Evolutionary conservation across 768 basidiomycete genomes (phyloP), one percentile per base, ranked within the genome.

Genomic region (Leucogyrophana mollusca): DNA sequence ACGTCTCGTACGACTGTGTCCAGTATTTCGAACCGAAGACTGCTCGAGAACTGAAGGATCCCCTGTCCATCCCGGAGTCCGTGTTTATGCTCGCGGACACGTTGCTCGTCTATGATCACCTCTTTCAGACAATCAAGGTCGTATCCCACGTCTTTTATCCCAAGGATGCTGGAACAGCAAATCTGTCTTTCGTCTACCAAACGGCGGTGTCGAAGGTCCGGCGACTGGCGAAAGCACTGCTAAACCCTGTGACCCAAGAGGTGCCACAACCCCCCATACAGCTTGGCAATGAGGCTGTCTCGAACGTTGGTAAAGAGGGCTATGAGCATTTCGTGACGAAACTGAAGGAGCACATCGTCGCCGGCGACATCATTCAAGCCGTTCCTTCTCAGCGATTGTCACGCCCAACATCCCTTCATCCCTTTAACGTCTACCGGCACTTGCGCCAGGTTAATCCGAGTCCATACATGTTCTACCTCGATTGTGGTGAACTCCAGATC

Each of bases 381-480:
- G 96, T 99, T 6, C 96, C 96, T 7, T 94, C 92, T 9, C 96
- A 98, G 64, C 77, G 94, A 22, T 73, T 98, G 23, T 73, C 90
- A 11, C 80, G 92, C 25, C 87, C 88, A 27, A 98, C 96, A 0
- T 65, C 78, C 16, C 72, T 99, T 16, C 93, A 98, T 64, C 95
- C 96, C 2, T 99, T 99, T 76, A 99, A 98, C 70, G 93, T 87
- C 6, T 99, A 98, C 62, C 77, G 96, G 40, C 89, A 91, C 44
- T 76, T 99, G 36, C 85, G 96, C 36, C 86, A 94, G 58, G 80
- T 97, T 51, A 99, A 99, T 58, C 96, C 96, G 1, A 95, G 92
- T 45, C 96, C 96, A 13, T 98, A 99, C 69, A 97, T 96, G 94
- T 99, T 94, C 69, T 99, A 94, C 63, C 65, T 99, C 56, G 90